These are phyloP conservation scores for Apiospora phragmitis DNA, from an alignment of 2,329 filamentous ascomycete genomes.

Conservation along the genomic window DNA sequence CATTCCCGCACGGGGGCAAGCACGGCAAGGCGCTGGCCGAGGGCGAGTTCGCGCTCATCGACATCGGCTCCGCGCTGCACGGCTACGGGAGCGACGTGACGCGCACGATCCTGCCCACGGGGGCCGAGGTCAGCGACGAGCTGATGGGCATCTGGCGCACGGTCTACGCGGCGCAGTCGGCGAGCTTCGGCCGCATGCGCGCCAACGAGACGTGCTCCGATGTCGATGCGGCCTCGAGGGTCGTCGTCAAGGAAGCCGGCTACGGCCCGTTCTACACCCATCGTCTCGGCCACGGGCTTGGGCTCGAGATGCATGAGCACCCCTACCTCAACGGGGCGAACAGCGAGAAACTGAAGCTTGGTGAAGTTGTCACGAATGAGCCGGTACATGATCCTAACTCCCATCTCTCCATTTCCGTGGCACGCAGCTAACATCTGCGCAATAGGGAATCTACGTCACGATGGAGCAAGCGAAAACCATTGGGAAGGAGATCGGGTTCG, in stretches of 20 bases:
- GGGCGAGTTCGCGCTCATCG: constrained; percentile 30
- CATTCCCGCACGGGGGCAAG: constrained; percentile 31
- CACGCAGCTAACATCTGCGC: not conserved
- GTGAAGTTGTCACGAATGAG: constrained; percentile 29
- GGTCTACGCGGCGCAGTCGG: constrained; percentile 25
- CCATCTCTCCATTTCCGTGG: not conserved
- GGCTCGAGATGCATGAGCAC: constrained; percentile 31
- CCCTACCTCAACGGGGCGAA: constrained; percentile 33
- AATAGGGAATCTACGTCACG: constrained; percentile 31
- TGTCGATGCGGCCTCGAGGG: constrained; percentile 29
- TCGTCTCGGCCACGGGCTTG: constrained; percentile 29
- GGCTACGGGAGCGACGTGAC: constrained; percentile 32
- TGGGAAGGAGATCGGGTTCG: constrained; percentile 26
- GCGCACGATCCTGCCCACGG: constrained; percentile 27
- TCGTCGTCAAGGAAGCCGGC: constrained; percentile 22
- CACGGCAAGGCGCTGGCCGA: constrained; percentile 25
- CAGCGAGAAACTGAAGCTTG: constrained; percentile 26
- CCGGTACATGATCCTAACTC: constrained; percentile 22
- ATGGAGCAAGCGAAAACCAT: constrained; percentile 27
- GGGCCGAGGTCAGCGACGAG: constrained; percentile 23
- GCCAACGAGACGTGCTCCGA: constrained; percentile 29
- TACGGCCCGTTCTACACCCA: constrained; percentile 31
- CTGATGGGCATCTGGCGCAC: constrained; percentile 28
- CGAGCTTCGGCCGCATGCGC: constrained; percentile 27
- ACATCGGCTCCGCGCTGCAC: constrained; percentile 30